Evolutionary conservation across 1,284 basidiomycete species (phyloP), one percentile per base, ranked within the genome.

Genomic region (Amylostereum areolatum): DNA sequence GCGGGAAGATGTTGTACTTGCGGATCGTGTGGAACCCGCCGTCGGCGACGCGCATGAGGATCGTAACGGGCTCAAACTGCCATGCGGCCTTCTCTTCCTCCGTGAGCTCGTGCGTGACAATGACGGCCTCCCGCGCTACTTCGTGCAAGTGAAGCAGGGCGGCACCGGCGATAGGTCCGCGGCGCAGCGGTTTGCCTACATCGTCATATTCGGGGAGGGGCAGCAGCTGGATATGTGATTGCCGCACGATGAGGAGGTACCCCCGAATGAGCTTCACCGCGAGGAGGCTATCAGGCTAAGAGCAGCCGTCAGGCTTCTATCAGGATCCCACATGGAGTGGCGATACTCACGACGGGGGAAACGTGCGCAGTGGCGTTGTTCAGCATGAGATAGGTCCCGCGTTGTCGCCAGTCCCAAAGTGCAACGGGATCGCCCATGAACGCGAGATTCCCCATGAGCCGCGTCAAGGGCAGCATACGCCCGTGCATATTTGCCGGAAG

Each of bases 1-100:
- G 57, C 1, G 64, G 65, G 11, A 62, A 49, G 35, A 66, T 48
- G 50, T 68, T 66, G 43, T 62, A 62, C 46, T 66, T 66, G 37
- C 58, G 56, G 45, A 68, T 52, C 11, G 55, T 56, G 39, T 66
- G 59, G 43, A 59, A 56, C 11, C 58, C 59, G 35, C 59, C 61
- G 48, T 57, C 50, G 4, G 53, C 47, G 45, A 55, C 58, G 41
- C 65, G 63, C 41, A 59, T 51, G 43, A 68, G 59, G 33, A 68
- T 51, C 4, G 64, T 65, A 6, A 66, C 62, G 4, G 66, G 62
- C 30, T 63, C 61, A 12, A 56, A 50, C 28, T 60, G 62, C 64
- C 65, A 66, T 40, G 59, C 58, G 2, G 52, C 50, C 8, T 47
- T 51, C 29, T 60, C 57, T 35, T 57, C 51, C 10, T 48, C 46